These are phyloP conservation scores for Ziziphus jujuba DNA, from an alignment of 306 rosid species.

Conservation along the genomic window DNA sequence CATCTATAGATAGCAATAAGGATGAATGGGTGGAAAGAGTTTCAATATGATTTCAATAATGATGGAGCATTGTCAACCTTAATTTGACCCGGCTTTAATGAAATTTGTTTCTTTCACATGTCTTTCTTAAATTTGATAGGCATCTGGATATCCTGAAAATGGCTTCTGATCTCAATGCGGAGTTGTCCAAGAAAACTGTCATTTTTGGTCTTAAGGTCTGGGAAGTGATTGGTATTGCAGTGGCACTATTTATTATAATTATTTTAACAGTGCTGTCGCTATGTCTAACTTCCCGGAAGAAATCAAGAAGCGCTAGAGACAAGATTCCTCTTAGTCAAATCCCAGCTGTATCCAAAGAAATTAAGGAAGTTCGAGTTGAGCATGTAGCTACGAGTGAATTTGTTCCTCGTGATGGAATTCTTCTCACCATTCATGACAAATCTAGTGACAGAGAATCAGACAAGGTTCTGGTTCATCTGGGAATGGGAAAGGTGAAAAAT, in stretches of 20 bases:
- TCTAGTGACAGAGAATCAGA: constrained; percentile 75
- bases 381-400: constrained; percentile 66
- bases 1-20: not conserved
- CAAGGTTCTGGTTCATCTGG: constrained; percentile 76
- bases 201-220: constrained; percentile 73
- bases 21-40: constrained; percentile 11
- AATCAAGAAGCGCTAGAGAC: constrained; percentile 54
- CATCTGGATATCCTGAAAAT: constrained; percentile 35
- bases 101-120: not conserved
- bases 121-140: constrained; percentile 42
- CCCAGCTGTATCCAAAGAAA: constrained; percentile 88
- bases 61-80: constrained; percentile 17
- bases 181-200: constrained; percentile 64
- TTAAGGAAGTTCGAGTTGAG: constrained; percentile 84
- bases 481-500: constrained; percentile 59
- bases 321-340: constrained; percentile 62
- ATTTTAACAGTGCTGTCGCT: constrained; percentile 70
- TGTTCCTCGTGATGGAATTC: constrained; percentile 77
- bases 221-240: constrained; percentile 82
- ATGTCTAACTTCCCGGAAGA: constrained; percentile 74
- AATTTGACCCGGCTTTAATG: constrained; percentile 3
- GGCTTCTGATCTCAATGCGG: constrained; percentile 63
- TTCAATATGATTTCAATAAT: constrained; percentile 10
- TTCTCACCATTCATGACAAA: constrained; percentile 81
- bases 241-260: constrained; percentile 62